Base-by-base conservation (phyloP, 2,329 filamentous ascomycete species). In the Colletotrichum graminicola region DNA sequence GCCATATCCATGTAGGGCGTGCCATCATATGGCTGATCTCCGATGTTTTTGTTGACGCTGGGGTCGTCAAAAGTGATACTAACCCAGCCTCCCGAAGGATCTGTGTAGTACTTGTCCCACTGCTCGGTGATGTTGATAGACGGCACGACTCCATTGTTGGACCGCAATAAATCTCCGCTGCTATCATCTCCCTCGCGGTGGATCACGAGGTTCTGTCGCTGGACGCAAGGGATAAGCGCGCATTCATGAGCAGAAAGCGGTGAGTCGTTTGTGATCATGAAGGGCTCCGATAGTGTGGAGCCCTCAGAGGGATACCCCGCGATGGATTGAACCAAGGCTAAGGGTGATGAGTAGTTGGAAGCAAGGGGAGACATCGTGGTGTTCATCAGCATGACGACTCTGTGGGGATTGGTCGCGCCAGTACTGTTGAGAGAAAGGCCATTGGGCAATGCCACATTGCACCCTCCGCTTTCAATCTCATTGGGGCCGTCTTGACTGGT, bases 271-370 rank as follows among this genome's bases (percentile, higher is more conserved):
- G 49, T 52, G 16, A 52, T 52, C 1, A 52, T 52, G 49, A 32
- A 52, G 26, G 49, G 14, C 16, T 52, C 18, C 26, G 49, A 32
- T 7, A 16, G 26, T 6, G 23, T n/a, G n/a, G 26, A 56, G n/a
- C 16, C n/a, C 18, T 39, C 49, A 26, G 29, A 3, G 8, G 61
- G 51, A n/a, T 39, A 54, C 3, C 26, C 63, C 12, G 54, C 32
- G 29, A 71, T 71, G 29, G 68, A 63, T 26, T 71, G 68, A 45
- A 67, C 32, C 5, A 63, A n/a, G 26, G 63, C 63, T 11, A 71
- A 41, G 2, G 68, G 68, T 2, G 26, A 26, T 2, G 39, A 52
- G 36, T 71, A 67, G 3, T 66, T 71, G 41, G 62, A 67, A 21
- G 63, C 51, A 14, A 71, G 57, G 5, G 63, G 51, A 18, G 21